Percentiles rank a stretch among this genome's conserved stretches.
phyloP scores from a whole-genome alignment of 768 basidiomycete species.

The Suillus placidus region DNA sequence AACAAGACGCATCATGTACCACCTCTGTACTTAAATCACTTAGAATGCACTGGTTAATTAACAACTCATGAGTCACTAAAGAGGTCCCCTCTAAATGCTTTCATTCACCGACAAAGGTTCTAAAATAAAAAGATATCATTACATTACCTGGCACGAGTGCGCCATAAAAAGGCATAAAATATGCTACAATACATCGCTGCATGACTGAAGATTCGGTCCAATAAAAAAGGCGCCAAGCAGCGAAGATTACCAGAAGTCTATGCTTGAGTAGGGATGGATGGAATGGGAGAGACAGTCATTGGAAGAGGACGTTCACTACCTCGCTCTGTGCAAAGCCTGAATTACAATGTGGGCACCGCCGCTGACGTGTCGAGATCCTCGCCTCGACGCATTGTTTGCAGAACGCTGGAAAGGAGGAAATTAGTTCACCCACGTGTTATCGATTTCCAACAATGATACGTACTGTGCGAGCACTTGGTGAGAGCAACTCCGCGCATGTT shows the following conservation, averaged over 20 bases:
- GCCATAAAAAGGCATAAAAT: conserved; percentile 10
- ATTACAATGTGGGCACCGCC: conserved; percentile 92
- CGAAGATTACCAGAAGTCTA: conserved; percentile 9
- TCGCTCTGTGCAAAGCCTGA: conserved; percentile 81
- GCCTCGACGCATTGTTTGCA: conserved; percentile 83
- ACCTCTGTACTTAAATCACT: too few species aligned
- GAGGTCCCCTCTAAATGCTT: too few species aligned
- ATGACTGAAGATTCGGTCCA: neutral
- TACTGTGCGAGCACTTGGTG: conserved; percentile 91
- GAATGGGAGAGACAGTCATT: conserved; percentile 31
- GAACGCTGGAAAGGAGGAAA: conserved; percentile 58
- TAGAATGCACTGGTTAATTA: too few species aligned
- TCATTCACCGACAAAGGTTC: neutral
- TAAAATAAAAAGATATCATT: conserved; percentile 1
- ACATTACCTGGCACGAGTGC: conserved; percentile 4
- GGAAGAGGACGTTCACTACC: conserved; percentile 69
- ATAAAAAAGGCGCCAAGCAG: conserved; percentile 1
- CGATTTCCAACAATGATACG: conserved; percentile 33
- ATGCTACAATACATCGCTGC: conserved; percentile 6
- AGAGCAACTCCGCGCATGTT: conserved; percentile 80
- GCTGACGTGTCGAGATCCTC: conserved; percentile 86
- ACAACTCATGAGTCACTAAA: too few species aligned
- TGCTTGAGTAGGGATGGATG: neutral
- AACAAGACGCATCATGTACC: too few species aligned
- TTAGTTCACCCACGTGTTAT: neutral